Conservation (phyloP, 2,329 filamentous ascomycete genomes). For the Dichotomopilus funicola region DNA sequence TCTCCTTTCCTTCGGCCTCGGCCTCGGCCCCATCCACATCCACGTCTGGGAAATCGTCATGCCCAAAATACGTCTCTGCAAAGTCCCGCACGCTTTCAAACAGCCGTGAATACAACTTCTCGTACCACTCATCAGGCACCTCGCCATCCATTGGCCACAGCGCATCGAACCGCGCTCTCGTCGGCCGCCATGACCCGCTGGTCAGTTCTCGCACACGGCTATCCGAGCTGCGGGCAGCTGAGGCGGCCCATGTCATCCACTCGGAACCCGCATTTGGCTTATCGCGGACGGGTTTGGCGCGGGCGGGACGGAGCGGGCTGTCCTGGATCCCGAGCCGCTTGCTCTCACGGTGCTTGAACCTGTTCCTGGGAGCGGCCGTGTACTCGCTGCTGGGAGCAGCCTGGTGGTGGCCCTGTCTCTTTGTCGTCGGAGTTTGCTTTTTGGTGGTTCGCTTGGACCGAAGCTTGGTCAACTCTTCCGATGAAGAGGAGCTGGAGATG, state of each 20-base stretch:
- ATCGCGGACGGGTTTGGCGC: neutral
- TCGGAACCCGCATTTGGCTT: no score
- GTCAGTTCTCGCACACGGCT: neutral
- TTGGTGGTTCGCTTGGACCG: no score
- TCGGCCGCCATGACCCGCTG: slow-evolving; percentile 18
- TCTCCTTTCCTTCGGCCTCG: slow-evolving; percentile 4
- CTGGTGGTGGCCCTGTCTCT: no score
- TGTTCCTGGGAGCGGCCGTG: neutral
- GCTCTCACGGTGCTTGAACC: neutral
- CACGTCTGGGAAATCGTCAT: slow-evolving; percentile 3
- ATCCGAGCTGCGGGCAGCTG: neutral
- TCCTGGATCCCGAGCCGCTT: slow-evolving; percentile 10
- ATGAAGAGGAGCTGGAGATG: no score
- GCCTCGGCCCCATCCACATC: neutral
- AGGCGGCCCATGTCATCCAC: neutral
- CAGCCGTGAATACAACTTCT: slow-evolving; percentile 26
- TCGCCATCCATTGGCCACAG: slow-evolving; percentile 4
- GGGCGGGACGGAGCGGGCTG: neutral
- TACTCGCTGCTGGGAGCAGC: slow-evolving; percentile 2
- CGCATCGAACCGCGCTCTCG: slow-evolving; percentile 19
- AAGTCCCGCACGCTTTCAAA: slow-evolving; percentile 24
- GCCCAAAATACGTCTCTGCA: slow-evolving; percentile 26
- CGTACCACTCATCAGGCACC: slow-evolving; percentile 19
- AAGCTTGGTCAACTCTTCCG: no score
- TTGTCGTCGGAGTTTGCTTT: no score